Base-by-base conservation (phyloP, 1,139 yeast genomes). In the Pneumocystis oryctolagi region DNA sequence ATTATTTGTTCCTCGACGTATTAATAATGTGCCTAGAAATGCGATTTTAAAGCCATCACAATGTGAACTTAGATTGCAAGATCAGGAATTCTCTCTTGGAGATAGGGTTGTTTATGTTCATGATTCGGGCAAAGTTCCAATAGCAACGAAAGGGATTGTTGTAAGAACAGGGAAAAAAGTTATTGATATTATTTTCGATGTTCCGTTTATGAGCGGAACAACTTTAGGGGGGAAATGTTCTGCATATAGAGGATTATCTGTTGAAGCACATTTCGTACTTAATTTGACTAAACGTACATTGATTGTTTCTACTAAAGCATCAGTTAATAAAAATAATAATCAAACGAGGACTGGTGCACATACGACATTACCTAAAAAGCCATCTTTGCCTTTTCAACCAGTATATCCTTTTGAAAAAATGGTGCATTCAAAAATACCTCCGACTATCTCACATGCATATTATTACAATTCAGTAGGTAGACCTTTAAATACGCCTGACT, bases 61-160 rank as follows among this genome's bases (percentile, higher is more conserved):
- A 61, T 87, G 96, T 0, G 82, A 82, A 71, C 84, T 86, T 70
- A 78, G 84, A 68, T 79, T 94, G 68, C 81, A 86, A 66, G 79
- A 81, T 61, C 99, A 94, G 75, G 76, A 79, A 62, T 94, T 92
- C 71, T 81, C 81, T 53, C 78, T 94, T 53, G 98, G 98, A 69
- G 97, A 92, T 71, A 82, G 98, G 66, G 88, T 94, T 55, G 82
- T 87, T 40, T 89, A 88, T 69, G 87, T 89, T 31, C 85, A 87
- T 70, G 89, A 85, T 69, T 84, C 87, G 53, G 97, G 97, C 64
- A 89, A 89, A 71, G 96, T 90, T 18, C 96, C 97, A 42, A 76
- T 84, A 64, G 88, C 86, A 71, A 81, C 89, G 30, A 85, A 87
- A 70, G 99, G 99, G 72, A 89, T 97, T 0, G 95, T 92, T 63